phyloP scores from a whole-genome alignment of 108 stramenopile genomes.

The Phaeodactylum tricornutum region DNA sequence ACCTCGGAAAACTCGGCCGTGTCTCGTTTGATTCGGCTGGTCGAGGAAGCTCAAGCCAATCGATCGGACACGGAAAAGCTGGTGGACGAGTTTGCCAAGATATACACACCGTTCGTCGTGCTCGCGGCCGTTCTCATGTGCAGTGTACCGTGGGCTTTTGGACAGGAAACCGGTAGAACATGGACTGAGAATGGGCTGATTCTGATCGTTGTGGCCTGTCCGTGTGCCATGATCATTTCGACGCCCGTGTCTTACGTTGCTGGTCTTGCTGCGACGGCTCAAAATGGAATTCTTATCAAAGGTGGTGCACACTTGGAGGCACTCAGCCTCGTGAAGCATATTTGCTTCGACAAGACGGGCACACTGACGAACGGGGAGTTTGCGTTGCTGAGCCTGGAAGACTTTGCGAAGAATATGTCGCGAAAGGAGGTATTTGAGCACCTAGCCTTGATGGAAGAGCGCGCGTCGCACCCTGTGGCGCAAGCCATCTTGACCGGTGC shows the following conservation, averaged over 20 bases:
- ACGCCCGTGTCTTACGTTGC: conserved; percentile 82
- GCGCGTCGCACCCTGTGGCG: conserved; percentile 64
- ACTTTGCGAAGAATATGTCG: no score
- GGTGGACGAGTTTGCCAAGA: conserved; percentile 60
- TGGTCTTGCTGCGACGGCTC: conserved; percentile 72
- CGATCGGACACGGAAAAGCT: conserved; percentile 71
- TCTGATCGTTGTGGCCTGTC: conserved; percentile 69
- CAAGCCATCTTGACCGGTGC: conserved; percentile 53
- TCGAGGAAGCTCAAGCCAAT: conserved; percentile 77
- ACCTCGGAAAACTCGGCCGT: conserved; percentile 70
- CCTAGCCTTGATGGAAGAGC: conserved; percentile 58
- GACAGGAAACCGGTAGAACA: conserved; percentile 34
- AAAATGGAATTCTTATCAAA: conserved; percentile 72
- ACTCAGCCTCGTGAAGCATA: conserved; percentile 36
- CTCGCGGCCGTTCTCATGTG: conserved; percentile 48
- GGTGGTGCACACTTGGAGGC: conserved; percentile 68
- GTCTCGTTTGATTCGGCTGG: conserved; percentile 58
- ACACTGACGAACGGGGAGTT: conserved; percentile 70
- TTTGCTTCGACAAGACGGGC: conserved; percentile 78
- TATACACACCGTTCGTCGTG: conserved; percentile 70
- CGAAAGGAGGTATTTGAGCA: conserved; percentile 37
- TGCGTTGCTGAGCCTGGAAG: conserved; percentile 39
- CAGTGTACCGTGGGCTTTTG: conserved; percentile 66
- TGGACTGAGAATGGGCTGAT: conserved; percentile 66
- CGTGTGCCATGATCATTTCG: conserved; percentile 80